Evolutionary conservation across 1,284 basidiomycete species (phyloP), one percentile per base, ranked within the genome.

Genomic region (Takashimella tepidaria): DNA sequence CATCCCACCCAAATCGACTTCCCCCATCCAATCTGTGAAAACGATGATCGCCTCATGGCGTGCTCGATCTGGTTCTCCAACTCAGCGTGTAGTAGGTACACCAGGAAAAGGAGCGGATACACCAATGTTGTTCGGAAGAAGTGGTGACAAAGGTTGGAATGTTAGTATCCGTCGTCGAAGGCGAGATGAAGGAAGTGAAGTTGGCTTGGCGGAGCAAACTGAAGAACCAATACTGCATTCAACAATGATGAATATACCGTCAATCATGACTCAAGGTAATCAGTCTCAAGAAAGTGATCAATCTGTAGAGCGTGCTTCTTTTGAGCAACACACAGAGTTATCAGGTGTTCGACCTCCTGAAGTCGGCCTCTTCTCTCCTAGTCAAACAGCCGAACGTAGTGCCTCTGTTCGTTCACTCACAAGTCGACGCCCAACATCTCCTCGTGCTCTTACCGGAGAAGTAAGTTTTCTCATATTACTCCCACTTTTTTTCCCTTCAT

Each of bases 21-120:
- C 73, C 1, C 70, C 73, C 3, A 49, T 68, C 1, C 58, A 68
- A 1, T 55, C 84, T 11, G 86, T 91, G 27, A 80, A 85, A 23
- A 89, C 87, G 58, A 84, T 90, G 55, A 85, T 92, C 11, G 82
- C 84, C 0, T 79, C 85, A 3, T 91, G 88, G 88, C 53, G 66
- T 24, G 61, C 62, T 13, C 55, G 62, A 25, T 45, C 67, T 5
- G 64, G 65, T 5, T 61, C 60, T 1, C 57, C 56, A 2, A 43
- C 59, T 12, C 60, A 88, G 85, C 69, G 84, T 84, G 59, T 81
- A 81, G 26, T 83, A 81, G 2, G 84, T 78, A 2, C 73, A 70
- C 43, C 64, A 72, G 41, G 75, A 61, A 42, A 68, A 69, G 51
- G 49, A 56, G 26, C 59, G 42, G 41, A 52, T 58, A 16, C 63